phyloP scores from a whole-genome alignment of 495 filamentous ascomycete species.

The Penicillium diatomitis region DNA sequence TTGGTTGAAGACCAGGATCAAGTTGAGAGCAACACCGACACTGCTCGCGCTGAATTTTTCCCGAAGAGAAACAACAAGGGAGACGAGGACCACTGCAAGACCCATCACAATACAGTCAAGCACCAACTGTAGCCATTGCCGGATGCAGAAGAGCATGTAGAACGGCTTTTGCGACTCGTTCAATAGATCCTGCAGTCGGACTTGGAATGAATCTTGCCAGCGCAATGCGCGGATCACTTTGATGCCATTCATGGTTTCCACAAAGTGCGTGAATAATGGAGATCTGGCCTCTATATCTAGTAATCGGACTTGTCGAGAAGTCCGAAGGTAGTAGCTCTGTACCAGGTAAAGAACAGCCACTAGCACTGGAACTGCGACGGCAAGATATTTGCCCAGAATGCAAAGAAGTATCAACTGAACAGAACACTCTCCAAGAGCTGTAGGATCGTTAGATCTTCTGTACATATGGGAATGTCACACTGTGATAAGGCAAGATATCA shows the following conservation, averaged over 20 bases:
- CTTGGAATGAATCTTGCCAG: slow-evolving; percentile 18
- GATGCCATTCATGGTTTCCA: slow-evolving; percentile 36
- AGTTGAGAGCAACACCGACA: slow-evolving; percentile 15
- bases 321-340: slow-evolving; percentile 14
- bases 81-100: slow-evolving; percentile 22
- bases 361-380: neutral
- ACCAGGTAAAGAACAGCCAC: neutral
- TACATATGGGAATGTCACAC: neutral
- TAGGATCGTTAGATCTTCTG: neutral
- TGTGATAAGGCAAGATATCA: neutral
- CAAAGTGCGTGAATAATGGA: slow-evolving; percentile 53
- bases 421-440: slow-evolving; percentile 1
- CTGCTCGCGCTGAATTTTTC: slow-evolving; percentile 6
- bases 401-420: slow-evolving; percentile 1
- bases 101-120: slow-evolving; percentile 31
- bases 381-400: slow-evolving; percentile 3
- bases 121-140: slow-evolving; percentile 31
- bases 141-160: slow-evolving; percentile 36
- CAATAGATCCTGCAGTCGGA: slow-evolving; percentile 15
- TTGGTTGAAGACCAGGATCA: slow-evolving; percentile 12
- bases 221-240: slow-evolving; percentile 40
- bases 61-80: slow-evolving; percentile 8
- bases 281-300: slow-evolving; percentile 42
- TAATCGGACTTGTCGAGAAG: slow-evolving; percentile 47
- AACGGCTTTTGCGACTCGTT: slow-evolving; percentile 30